A percentile compares a stretch with the other conserved stretches of the same genome.
These are phyloP conservation scores for Apophysomyces elegans DNA, from an alignment of 371 early-diverging fungal species.

Conservation along the genomic window DNA sequence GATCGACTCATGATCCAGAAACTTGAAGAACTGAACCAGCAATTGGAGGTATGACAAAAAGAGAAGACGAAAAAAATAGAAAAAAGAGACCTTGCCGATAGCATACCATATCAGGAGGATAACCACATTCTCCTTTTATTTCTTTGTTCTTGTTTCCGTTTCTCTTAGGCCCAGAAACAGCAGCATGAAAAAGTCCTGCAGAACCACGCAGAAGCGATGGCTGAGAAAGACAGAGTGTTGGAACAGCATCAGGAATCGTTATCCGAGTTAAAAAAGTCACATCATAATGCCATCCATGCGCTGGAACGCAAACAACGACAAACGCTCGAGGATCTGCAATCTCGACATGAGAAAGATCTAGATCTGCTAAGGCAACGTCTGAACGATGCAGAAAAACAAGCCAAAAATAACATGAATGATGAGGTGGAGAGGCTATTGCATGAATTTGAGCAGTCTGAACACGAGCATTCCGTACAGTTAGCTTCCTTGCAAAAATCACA, in stretches of 20 bases:
- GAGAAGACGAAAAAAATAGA: neutral
- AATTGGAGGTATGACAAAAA: constrained; percentile 38
- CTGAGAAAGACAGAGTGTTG: constrained; percentile 46
- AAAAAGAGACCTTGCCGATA: neutral
- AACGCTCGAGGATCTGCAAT: constrained; percentile 28
- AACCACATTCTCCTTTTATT: neutral
- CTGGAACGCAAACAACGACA: constrained; percentile 41
- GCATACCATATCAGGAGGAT: neutral
- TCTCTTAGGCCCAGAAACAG: constrained; percentile 43
- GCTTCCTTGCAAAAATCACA: constrained; percentile 42
- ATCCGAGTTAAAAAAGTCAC: constrained; percentile 32
- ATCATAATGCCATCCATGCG: constrained; percentile 33
- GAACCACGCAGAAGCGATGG: constrained; percentile 45
- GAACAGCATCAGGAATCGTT: constrained; percentile 41
- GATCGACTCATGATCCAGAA: constrained; percentile 44
- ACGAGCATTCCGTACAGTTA: constrained; percentile 43
- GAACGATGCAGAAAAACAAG: constrained; percentile 36
- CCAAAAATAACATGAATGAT: constrained; percentile 42
- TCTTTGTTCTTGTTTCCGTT: neutral
- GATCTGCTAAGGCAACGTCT: constrained; percentile 33
- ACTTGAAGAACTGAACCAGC: constrained; percentile 47
- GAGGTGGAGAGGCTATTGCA: constrained; percentile 49
- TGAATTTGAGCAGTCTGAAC: constrained; percentile 57
- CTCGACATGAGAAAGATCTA: constrained; percentile 33
- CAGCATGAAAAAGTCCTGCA: constrained; percentile 47